A percentile compares a stretch with the other conserved stretches of the same genome.
These are phyloP conservation scores for Macrophomina tecta DNA, from an alignment of 2,329 filamentous ascomycete species.

Conservation along the genomic window DNA sequence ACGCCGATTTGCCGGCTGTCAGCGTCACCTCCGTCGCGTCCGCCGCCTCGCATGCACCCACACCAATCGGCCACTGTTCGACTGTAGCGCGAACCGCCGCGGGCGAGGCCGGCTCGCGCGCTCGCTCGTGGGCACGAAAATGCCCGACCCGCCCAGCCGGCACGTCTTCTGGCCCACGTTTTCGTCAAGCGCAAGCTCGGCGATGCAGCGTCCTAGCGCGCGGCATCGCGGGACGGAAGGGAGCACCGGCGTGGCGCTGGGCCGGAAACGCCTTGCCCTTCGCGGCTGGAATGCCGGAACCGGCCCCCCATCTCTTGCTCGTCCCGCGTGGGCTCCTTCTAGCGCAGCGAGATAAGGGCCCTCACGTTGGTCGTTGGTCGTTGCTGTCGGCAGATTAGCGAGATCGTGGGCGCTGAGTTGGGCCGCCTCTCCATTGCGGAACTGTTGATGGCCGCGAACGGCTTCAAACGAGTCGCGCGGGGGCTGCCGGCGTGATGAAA, in stretches of 20 bases:
- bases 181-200: background rate
- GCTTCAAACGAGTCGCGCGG: background rate
- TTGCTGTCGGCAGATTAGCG: background rate
- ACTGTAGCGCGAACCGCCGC: background rate
- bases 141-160: background rate
- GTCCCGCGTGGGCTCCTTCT: background rate
- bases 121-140: background rate
- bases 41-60: background rate
- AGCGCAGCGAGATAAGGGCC: background rate
- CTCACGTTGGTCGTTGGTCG: constrained; percentile 3
- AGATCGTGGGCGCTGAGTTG: background rate
- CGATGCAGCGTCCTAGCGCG: background rate
- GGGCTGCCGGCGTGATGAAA: background rate
- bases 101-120: background rate
- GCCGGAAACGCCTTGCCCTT: background rate
- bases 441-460: background rate
- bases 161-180: background rate
- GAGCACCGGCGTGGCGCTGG: background rate
- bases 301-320: background rate
- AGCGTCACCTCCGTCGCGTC: background rate
- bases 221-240: background rate
- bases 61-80: background rate
- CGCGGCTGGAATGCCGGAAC: constrained; percentile 1
- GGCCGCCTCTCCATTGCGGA: background rate
- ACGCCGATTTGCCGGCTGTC: background rate